Evolutionary conservation across 2,329 filamentous ascomycete species (phyloP), one percentile per base, ranked within the genome.

Genomic region (Aspergillus bombycis): DNA sequence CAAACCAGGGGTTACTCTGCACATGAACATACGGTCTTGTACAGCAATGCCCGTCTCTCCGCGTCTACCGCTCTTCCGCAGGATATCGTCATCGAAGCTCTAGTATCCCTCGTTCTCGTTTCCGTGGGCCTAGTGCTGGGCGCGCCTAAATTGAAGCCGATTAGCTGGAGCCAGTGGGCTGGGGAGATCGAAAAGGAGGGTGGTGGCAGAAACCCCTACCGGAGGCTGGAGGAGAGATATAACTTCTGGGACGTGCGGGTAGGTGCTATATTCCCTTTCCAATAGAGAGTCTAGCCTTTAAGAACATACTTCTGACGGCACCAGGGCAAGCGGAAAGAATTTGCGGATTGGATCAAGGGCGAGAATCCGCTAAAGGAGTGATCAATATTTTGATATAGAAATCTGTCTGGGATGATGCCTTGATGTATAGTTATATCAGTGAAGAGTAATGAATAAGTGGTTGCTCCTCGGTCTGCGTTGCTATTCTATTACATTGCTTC

Each of bases 161-260:
- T 98, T 70, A 94, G 82, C 85, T 98, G 75, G 92, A 96, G 83
- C 84, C 91, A 65, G 85, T 95, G 79, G 91, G 91, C 70, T 77
- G 89, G 89, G 32, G 85, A 91, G 72, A 87, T 90, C 41, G 88
- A 92, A 73, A 89, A 87, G 75, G 87, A 89, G 45, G 83, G 80
- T 65, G 90, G 85, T 67, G 80, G 86, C 14, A 90, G 91, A 19
- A 97, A 96, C 74, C 93, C 94, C 7, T 98, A 94, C 77, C 84
- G 82, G 57, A 84, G 87, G 53, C 78, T 97, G 64, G 94, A 98
- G 79, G 89, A 91, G 64, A 83, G 95, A 69, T 88, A 89, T 54
- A 90, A 92, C 1, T 99, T 98, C 73, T 86, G 93, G 80, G 92
- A 99, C 80, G 92, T 98, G 67, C 89, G 93, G 77, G 91, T 88